These are phyloP conservation scores for Alternaria conjuncta DNA, from an alignment of 2,329 filamentous ascomycete species.

Conservation along the genomic window DNA sequence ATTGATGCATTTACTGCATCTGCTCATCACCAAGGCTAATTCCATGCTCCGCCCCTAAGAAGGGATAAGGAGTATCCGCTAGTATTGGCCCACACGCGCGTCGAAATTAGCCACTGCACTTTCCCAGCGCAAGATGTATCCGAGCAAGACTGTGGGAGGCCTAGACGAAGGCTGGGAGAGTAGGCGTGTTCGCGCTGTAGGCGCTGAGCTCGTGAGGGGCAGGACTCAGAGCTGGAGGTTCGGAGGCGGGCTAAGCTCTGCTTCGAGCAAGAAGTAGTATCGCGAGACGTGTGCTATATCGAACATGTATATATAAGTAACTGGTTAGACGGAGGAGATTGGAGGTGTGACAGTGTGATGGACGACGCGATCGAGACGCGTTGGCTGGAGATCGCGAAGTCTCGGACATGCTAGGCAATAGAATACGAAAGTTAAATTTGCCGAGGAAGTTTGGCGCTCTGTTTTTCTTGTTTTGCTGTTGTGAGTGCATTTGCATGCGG, in stretches of 20 bases:
- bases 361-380: background rate
- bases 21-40: background rate
- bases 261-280: background rate
- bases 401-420: background rate
- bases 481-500: background rate
- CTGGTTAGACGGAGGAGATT: background rate
- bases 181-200: background rate
- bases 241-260: background rate
- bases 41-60: background rate
- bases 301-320: background rate
- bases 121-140: background rate
- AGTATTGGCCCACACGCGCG: background rate
- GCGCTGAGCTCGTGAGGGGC: background rate
- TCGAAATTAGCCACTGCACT: background rate
- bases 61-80: background rate
- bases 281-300: background rate
- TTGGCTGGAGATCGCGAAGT: background rate
- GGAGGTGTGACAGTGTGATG: background rate
- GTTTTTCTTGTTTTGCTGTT: background rate
- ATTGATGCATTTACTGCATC: background rate
- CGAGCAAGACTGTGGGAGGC: background rate
- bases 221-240: background rate
- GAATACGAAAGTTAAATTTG: background rate
- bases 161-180: background rate
- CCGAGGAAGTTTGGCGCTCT: background rate